Percentiles rank a stretch among this genome's conserved stretches.
These are phyloP conservation scores for Chaetomiaceae sp. DNA, from an alignment of 2,329 filamentous ascomycete genomes.

Conservation along the genomic window DNA sequence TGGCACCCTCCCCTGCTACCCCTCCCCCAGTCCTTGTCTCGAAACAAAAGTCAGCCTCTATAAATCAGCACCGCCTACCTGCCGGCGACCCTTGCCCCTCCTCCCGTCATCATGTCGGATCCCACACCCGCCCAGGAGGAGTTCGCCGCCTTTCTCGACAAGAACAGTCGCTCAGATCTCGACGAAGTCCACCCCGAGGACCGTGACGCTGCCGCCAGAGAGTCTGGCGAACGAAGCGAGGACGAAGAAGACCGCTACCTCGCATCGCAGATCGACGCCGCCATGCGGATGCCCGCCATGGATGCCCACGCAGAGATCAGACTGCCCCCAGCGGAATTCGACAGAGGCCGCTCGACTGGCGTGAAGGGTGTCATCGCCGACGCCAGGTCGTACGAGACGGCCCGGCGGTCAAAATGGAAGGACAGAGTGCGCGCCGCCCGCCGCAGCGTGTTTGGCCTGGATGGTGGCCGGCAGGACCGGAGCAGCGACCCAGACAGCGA, in stretches of 20 bases:
- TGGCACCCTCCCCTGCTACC: constrained; percentile 10
- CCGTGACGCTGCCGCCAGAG: constrained; percentile 42
- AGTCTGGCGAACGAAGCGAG: constrained; percentile 44
- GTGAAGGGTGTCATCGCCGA: constrained; percentile 87
- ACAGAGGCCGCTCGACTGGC: constrained; percentile 68
- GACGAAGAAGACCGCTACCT: constrained; percentile 53
- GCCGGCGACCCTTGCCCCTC: constrained; percentile 13
- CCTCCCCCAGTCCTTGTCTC: constrained; percentile 16
- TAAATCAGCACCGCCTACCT: constrained; percentile 32
- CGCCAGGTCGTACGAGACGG: constrained; percentile 70
- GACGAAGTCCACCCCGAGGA: constrained; percentile 55
- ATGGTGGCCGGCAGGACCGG: constrained; percentile 29
- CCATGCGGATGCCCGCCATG: constrained; percentile 60
- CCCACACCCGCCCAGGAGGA: constrained; percentile 61
- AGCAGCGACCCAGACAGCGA: constrained; percentile 33
- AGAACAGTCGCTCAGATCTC: constrained; percentile 43
- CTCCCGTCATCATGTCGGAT: constrained; percentile 46
- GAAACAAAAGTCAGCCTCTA: constrained; percentile 26
- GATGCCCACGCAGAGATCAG: constrained; percentile 47
- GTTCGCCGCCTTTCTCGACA: constrained; percentile 59
- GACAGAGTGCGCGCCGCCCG: constrained; percentile 50
- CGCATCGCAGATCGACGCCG: constrained; percentile 54
- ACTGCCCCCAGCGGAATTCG: constrained; percentile 59
- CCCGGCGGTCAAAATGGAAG: constrained; percentile 53
- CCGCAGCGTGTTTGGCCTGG: constrained; percentile 51